Evolutionary conservation across 306 rosid genomes (phyloP).

Genomic region (Acacia melanoxylon): DNA sequence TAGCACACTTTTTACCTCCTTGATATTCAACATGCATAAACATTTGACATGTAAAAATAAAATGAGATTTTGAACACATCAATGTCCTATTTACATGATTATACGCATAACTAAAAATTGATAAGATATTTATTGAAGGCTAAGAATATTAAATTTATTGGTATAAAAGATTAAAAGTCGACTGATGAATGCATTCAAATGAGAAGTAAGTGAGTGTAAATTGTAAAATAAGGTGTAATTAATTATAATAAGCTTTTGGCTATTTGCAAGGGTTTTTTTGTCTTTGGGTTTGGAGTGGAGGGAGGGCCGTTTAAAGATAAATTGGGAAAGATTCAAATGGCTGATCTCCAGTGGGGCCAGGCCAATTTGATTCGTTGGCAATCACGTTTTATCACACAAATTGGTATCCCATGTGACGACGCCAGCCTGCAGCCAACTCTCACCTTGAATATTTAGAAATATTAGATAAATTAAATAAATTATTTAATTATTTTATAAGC

Average conservation of each 20-base stretch:
- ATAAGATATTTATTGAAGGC: no score
- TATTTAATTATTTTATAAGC: no score
- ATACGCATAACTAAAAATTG: no score
- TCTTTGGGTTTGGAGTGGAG: no score
- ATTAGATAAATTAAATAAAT: background rate
- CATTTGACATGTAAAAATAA: background rate
- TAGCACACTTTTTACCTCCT: background rate
- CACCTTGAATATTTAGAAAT: no score
- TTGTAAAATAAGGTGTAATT: no score
- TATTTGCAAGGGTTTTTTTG: no score
- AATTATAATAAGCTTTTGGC: background rate
- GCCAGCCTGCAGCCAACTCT: conserved; percentile 20
- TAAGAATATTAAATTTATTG: no score
- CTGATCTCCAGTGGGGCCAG: background rate
- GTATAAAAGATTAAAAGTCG: no score
- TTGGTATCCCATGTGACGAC: conserved; percentile 13
- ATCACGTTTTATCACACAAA: background rate
- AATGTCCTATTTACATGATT: background rate
- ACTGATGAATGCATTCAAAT: no score
- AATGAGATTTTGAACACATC: background rate
- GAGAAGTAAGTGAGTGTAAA: background rate
- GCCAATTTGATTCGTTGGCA: conserved; percentile 27
- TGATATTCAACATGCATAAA: background rate
- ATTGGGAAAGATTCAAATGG: conserved; percentile 8
- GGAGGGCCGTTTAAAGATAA: background rate